phyloP scores from a whole-genome alignment of 2,329 filamentous ascomycete genomes.

The Trichoderma cornu-damae region DNA sequence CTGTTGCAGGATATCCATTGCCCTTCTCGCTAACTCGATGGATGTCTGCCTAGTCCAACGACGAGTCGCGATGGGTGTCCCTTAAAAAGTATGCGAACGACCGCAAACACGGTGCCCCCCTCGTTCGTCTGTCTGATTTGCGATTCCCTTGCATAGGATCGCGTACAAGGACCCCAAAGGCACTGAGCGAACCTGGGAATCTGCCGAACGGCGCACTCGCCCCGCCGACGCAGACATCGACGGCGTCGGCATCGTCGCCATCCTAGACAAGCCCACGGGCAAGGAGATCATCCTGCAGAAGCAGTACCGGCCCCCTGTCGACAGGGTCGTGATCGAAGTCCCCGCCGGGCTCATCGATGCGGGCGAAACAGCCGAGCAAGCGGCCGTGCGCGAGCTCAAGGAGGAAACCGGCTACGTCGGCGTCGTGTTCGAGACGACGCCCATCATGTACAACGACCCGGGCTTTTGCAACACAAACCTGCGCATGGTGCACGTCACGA shows the following conservation, averaged over 20 bases:
- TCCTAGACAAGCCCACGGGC: slow-evolving; percentile 53
- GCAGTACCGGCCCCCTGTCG: slow-evolving; percentile 60
- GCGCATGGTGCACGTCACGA: slow-evolving; percentile 64
- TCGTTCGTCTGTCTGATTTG: background rate
- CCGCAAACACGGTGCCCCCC: background rate
- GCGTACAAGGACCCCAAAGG: slow-evolving; percentile 61
- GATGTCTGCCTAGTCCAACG: slow-evolving; percentile 35
- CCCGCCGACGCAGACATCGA: slow-evolving; percentile 59
- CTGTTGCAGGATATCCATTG: too few species aligned
- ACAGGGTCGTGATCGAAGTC: slow-evolving; percentile 56
- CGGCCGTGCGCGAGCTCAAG: slow-evolving; percentile 58
- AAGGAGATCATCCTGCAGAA: slow-evolving; percentile 59
- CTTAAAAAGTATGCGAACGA: slow-evolving; percentile 46
- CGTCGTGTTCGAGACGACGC: slow-evolving; percentile 50
- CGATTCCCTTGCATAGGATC: slow-evolving; percentile 38
- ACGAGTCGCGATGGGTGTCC: slow-evolving; percentile 56
- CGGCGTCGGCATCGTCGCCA: slow-evolving; percentile 67
- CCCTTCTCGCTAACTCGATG: background rate
- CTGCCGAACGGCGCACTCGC: slow-evolving; percentile 64
- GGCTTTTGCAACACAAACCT: slow-evolving; percentile 64
- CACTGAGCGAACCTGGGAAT: slow-evolving; percentile 61
- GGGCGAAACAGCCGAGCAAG: slow-evolving; percentile 56
- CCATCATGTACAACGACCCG: slow-evolving; percentile 62
- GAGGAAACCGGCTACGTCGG: slow-evolving; percentile 65
- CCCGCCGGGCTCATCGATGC: slow-evolving; percentile 60